Conservation (phyloP, 2,329 filamentous ascomycete species). For the Alternaria sp. region DNA sequence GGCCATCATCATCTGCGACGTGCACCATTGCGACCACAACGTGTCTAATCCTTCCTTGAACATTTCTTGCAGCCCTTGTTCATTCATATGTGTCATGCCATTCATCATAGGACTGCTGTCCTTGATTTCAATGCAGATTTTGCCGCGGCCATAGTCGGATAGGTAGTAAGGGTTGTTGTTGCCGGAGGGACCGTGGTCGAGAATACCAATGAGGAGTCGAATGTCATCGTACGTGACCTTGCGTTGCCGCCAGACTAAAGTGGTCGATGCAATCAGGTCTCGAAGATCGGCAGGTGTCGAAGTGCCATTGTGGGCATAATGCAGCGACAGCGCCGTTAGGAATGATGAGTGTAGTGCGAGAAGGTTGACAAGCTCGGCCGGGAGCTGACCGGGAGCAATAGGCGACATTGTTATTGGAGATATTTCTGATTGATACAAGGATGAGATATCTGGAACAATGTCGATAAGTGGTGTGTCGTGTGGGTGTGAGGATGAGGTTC, state of each 20-base stretch:
- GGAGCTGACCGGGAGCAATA: constrained; percentile 45
- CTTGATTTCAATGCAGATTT: constrained; percentile 53
- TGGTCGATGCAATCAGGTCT: constrained; percentile 51
- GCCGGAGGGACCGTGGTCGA: constrained; percentile 40
- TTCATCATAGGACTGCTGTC: constrained; percentile 39
- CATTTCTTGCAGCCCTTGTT: constrained; percentile 57
- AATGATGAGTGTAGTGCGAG: constrained; percentile 58
- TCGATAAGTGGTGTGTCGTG: constrained; percentile 24
- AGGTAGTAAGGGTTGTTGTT: constrained; percentile 49
- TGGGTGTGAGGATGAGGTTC: constrained; percentile 13
- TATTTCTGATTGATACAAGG: constrained; percentile 29
- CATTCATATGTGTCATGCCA: constrained; percentile 50
- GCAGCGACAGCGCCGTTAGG: constrained; percentile 58
- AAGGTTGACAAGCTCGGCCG: constrained; percentile 54
- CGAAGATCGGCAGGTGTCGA: constrained; percentile 54
- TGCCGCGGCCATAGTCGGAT: constrained; percentile 54
- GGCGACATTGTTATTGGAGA: constrained; percentile 40
- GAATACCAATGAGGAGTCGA: constrained; percentile 55
- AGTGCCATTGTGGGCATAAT: constrained; percentile 60
- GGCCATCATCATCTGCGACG: constrained; percentile 29
- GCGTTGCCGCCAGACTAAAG: constrained; percentile 57
- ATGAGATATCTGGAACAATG: constrained; percentile 33
- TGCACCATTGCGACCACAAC: constrained; percentile 56
- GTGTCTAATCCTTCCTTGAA: constrained; percentile 60
- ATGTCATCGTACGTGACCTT: constrained; percentile 57